Percentiles rank a stretch among this genome's conserved stretches.
Conservation (phyloP, 192 early-diverging fungal genomes). For the Mortierella antarctica region DNA sequence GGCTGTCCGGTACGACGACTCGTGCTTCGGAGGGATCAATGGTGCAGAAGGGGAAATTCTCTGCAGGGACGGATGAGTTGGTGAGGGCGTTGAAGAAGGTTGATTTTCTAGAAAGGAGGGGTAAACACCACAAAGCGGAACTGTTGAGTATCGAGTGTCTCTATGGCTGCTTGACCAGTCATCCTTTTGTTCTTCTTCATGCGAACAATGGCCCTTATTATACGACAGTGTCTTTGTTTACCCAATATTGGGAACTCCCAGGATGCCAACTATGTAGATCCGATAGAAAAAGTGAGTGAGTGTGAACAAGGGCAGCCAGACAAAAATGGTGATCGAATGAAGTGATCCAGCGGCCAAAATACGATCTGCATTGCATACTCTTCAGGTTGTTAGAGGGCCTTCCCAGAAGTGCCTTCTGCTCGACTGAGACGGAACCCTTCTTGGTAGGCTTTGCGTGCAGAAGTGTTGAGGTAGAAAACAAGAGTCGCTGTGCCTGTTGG, state of each 20-base stretch:
- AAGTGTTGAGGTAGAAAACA: constrained; percentile 24
- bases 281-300: not conserved
- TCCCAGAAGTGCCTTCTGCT: constrained; percentile 73
- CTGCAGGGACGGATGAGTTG: constrained; percentile 62
- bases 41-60: constrained; percentile 89
- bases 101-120: constrained; percentile 54
- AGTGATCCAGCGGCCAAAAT: not conserved
- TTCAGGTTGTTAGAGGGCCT: constrained; percentile 83
- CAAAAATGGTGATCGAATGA: too few species aligned
- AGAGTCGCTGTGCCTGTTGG: constrained; percentile 13
- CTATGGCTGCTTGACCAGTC: too few species aligned
- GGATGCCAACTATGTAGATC: constrained; percentile 64
- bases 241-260: constrained; percentile 88
- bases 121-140: too few species aligned
- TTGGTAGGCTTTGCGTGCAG: constrained; percentile 34
- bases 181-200: too few species aligned
- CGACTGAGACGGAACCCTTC: constrained; percentile 50
- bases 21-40: constrained; percentile 81
- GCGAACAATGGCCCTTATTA: too few species aligned
- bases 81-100: constrained; percentile 67
- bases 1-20: constrained; percentile 72
- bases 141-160: too few species aligned
- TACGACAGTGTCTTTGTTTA: constrained; percentile 41
- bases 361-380: constrained; percentile 22
- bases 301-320: too few species aligned